These are phyloP conservation scores for Vachellia pachyceras DNA, from an alignment of 306 rosid genomes.

Conservation along the genomic window DNA sequence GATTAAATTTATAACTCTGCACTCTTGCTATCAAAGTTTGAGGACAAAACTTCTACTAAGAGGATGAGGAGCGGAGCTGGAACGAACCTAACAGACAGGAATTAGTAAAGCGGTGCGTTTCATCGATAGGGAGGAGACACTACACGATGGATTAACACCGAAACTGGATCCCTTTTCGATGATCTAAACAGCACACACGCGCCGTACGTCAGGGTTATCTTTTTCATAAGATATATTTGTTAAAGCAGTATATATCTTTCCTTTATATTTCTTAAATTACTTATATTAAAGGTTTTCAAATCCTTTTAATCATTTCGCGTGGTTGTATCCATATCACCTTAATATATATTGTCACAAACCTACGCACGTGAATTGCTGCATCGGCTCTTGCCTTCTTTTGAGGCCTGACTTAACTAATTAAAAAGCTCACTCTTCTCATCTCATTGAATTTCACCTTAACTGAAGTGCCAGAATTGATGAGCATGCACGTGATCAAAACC, in stretches of 20 bases:
- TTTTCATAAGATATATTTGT: background rate
- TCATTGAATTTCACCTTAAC: background rate
- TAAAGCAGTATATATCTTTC: background rate
- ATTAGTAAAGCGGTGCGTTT: too few relatives aligned
- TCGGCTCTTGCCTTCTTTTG: background rate
- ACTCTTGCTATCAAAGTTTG: too few relatives aligned
- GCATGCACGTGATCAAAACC: background rate
- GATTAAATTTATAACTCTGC: too few relatives aligned
- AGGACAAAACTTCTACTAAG: too few relatives aligned
- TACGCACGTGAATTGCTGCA: background rate
- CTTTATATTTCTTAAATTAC: background rate
- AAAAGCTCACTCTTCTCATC: too few relatives aligned
- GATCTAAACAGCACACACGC: background rate
- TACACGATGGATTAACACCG: too few relatives aligned
- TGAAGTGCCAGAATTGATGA: background rate
- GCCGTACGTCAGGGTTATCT: background rate
- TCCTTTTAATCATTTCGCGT: background rate
- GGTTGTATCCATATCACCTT: background rate
- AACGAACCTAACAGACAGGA: too few relatives aligned
- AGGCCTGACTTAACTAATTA: background rate
- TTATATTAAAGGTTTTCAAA: background rate
- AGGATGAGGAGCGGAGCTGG: too few relatives aligned
- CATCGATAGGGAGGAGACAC: too few relatives aligned
- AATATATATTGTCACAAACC: background rate
- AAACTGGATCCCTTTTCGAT: too few relatives aligned